These are phyloP conservation scores for Corylus americana DNA, from an alignment of 306 rosid species.

Conservation along the genomic window DNA sequence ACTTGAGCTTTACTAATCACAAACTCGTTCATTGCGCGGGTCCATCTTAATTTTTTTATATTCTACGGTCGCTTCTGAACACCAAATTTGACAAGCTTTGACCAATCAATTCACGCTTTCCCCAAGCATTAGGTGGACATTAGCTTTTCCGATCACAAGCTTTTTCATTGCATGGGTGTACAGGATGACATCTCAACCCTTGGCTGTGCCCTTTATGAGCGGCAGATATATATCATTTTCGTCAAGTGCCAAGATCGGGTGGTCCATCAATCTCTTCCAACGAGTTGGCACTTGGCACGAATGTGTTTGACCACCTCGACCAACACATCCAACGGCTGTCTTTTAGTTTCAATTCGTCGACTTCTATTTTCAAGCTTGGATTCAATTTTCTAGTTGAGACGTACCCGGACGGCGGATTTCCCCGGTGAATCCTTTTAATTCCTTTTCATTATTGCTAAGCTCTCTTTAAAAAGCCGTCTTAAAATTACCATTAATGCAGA, in stretches of 20 bases:
- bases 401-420: too few relatives aligned
- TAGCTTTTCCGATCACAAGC: background rate
- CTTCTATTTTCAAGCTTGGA: background rate
- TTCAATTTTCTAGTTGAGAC: background rate
- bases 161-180: background rate
- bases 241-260: background rate
- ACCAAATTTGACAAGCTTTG: background rate
- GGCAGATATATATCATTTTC: background rate
- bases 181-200: background rate
- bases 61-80: background rate
- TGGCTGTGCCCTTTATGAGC: background rate
- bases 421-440: too few relatives aligned
- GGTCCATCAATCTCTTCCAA: constrained; percentile 9
- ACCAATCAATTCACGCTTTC: background rate
- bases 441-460: too few relatives aligned
- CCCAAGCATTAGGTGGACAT: background rate
- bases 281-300: background rate
- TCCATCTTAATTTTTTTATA: too few relatives aligned
- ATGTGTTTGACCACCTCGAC: background rate
- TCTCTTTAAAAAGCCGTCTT: too few relatives aligned
- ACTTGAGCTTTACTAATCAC: background rate
- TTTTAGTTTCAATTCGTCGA: background rate
- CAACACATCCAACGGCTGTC: constrained; percentile 5
- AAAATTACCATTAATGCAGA: too few relatives aligned
- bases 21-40: background rate